Conservation (phyloP, 345 rosid genomes). For the Syzygium jambos region DNA sequence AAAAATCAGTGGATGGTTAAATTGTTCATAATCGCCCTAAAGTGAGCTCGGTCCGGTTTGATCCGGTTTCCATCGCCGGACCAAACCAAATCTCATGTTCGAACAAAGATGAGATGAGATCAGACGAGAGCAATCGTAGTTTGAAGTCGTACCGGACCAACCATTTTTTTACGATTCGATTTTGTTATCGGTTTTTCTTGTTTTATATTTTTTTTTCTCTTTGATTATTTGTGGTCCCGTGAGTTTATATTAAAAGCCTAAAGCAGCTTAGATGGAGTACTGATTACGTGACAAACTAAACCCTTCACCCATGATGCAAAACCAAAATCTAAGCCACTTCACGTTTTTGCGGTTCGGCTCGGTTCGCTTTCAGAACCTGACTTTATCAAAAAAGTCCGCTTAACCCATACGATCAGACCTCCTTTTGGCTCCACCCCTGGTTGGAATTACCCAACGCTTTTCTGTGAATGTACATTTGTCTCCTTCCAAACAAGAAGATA, state of each 20-base stretch:
- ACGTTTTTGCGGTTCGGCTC: neutral
- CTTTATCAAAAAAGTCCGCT: neutral
- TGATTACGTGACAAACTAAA: neutral
- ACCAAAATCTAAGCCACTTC: too few species aligned
- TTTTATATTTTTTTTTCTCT: neutral
- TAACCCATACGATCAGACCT: neutral
- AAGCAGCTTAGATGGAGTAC: neutral
- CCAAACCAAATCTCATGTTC: neutral
- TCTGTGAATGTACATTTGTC: neutral
- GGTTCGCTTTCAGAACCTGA: neutral
- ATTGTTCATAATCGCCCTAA: too few species aligned
- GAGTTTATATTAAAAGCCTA: neutral
- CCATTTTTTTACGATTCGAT: neutral
- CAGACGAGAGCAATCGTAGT: neutral
- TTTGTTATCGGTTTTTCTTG: neutral
- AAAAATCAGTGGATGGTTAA: too few species aligned
- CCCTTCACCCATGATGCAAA: neutral
- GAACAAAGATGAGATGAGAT: neutral
- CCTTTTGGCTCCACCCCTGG: neutral
- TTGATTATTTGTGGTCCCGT: neutral
- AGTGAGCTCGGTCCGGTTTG: neutral
- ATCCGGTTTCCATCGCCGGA: neutral
- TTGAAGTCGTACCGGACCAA: neutral
- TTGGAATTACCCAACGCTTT: neutral
- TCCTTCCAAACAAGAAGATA: neutral